Evolutionary conservation across 805 yeast genomes (phyloP).

Genomic region (Sporopachydermia quercuum): DNA sequence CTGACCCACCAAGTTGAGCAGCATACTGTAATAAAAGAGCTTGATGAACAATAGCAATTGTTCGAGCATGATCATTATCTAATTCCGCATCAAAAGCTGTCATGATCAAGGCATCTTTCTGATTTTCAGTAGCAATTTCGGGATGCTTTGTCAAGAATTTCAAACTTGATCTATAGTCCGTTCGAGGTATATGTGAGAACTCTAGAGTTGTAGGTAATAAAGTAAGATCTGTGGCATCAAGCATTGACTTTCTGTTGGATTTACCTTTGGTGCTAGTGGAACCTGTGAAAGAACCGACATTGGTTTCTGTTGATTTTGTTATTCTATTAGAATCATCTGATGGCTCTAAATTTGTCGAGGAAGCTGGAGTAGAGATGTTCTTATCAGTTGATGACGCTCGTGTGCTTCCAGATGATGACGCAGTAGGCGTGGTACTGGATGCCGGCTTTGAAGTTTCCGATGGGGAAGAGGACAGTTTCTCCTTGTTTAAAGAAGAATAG

Average conservation of each 20-base stretch:
- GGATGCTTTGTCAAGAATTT: slow-evolving; percentile 39
- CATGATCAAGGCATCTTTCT: slow-evolving; percentile 87
- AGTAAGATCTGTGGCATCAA: slow-evolving; percentile 31
- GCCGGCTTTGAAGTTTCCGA: slow-evolving; percentile 14
- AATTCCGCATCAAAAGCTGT: slow-evolving; percentile 77
- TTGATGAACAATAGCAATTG: slow-evolving; percentile 63
- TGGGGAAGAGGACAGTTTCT: slow-evolving; percentile 14
- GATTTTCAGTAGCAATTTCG: slow-evolving; percentile 61
- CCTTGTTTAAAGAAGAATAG: slow-evolving; percentile 61
- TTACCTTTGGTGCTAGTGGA: slow-evolving; percentile 4
- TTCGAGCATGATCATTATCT: slow-evolving; percentile 34
- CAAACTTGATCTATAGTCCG: slow-evolving; percentile 34
- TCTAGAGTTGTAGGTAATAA: slow-evolving; percentile 48
- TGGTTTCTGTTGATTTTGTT: too few species aligned
- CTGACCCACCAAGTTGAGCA: slow-evolving; percentile 20
- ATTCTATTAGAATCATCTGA: slow-evolving; percentile 3
- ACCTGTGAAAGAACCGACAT: slow-evolving; percentile 5
- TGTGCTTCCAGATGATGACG: slow-evolving; percentile 4
- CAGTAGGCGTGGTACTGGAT: slow-evolving; percentile 7
- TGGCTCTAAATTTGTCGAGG: slow-evolving; percentile 2
- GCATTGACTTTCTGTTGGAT: slow-evolving; percentile 10
- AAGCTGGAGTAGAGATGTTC: slow-evolving; percentile 7
- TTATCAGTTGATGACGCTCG: slow-evolving; percentile 6
- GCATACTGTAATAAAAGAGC: slow-evolving; percentile 69
- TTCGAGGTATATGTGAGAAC: slow-evolving; percentile 42